phyloP scores from a whole-genome alignment of 2,329 filamentous ascomycete genomes.

The Cucurbitaria berberidis region DNA sequence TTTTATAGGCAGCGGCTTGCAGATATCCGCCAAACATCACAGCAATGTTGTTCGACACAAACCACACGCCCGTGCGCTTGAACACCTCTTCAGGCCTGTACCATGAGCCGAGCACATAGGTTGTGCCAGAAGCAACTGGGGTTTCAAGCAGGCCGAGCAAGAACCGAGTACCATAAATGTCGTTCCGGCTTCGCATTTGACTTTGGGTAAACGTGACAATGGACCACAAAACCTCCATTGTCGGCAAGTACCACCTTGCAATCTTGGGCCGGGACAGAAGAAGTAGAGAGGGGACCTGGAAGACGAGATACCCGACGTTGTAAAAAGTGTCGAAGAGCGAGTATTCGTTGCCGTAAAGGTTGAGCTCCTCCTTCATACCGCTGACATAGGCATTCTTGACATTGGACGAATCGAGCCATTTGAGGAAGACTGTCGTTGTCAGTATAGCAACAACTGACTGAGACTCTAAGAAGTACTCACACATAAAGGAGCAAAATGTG shows the following conservation, averaged over 20 bases:
- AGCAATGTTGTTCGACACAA: slow-evolving; percentile 59
- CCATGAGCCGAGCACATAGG: slow-evolving; percentile 50
- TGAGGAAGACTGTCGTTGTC: slow-evolving; percentile 42
- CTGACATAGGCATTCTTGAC: slow-evolving; percentile 55
- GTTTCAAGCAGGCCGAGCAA: slow-evolving; percentile 47
- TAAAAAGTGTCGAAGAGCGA: slow-evolving; percentile 54
- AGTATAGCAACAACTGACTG: not conserved
- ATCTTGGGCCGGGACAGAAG: slow-evolving; percentile 48
- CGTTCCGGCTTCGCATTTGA: slow-evolving; percentile 46
- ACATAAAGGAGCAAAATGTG: slow-evolving; percentile 48
- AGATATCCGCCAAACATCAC: slow-evolving; percentile 66
- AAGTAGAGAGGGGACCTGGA: slow-evolving; percentile 48
- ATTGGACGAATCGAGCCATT: slow-evolving; percentile 48
- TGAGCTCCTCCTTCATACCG: slow-evolving; percentile 41
- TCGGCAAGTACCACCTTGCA: slow-evolving; percentile 47
- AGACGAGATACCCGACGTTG: slow-evolving; percentile 49
- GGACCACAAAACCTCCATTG: slow-evolving; percentile 51
- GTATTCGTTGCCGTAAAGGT: slow-evolving; percentile 65
- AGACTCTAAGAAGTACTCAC: slow-evolving; percentile 22
- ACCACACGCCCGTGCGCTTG: slow-evolving; percentile 63
- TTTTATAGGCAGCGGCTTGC: slow-evolving; percentile 61
- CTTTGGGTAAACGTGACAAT: slow-evolving; percentile 50
- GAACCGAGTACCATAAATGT: slow-evolving; percentile 51
- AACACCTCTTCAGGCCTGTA: slow-evolving; percentile 56
- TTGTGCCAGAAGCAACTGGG: slow-evolving; percentile 46